A percentile compares a stretch with the other conserved stretches of the same genome.
These are phyloP conservation scores for Ananas comosus DNA, from an alignment of 176 grass and related monocot species.

Conservation along the genomic window DNA sequence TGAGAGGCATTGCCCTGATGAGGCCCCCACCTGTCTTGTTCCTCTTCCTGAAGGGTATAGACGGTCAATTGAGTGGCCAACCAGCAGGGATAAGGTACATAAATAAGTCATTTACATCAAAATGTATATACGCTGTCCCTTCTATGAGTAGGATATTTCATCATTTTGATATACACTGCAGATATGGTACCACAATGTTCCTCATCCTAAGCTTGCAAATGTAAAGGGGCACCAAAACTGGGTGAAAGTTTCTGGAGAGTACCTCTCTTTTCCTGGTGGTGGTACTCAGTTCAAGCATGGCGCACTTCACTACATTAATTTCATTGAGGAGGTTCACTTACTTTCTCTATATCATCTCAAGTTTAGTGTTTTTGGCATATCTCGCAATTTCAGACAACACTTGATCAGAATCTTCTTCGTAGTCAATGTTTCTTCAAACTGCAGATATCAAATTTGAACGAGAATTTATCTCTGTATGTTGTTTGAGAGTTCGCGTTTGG, in stretches of 20 bases:
- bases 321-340: background rate
- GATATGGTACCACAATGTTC: slow-evolving; percentile 7
- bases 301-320: slow-evolving; percentile 2
- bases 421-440: too few relatives aligned
- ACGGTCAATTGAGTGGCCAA: slow-evolving; percentile 59
- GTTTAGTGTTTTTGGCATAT: too few relatives aligned
- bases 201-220: slow-evolving; percentile 2
- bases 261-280: slow-evolving; percentile 1
- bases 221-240: slow-evolving; percentile 3
- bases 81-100: slow-evolving; percentile 69
- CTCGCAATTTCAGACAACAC: too few relatives aligned
- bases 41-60: slow-evolving; percentile 50
- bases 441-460: too few relatives aligned
- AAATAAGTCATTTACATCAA: background rate
- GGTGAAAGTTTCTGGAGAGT: slow-evolving; percentile 3
- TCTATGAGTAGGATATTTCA: background rate
- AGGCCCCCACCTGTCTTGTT: slow-evolving; percentile 60
- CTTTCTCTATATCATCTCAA: background rate
- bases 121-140: background rate
- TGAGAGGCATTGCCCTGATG: slow-evolving; percentile 71
- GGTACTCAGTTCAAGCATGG: background rate
- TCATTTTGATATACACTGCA: background rate
- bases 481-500: too few relatives aligned
- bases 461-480: too few relatives aligned
- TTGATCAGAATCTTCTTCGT: too few relatives aligned